phyloP scores from a whole-genome alignment of 768 basidiomycete species.

The Russula ochroleuca region DNA sequence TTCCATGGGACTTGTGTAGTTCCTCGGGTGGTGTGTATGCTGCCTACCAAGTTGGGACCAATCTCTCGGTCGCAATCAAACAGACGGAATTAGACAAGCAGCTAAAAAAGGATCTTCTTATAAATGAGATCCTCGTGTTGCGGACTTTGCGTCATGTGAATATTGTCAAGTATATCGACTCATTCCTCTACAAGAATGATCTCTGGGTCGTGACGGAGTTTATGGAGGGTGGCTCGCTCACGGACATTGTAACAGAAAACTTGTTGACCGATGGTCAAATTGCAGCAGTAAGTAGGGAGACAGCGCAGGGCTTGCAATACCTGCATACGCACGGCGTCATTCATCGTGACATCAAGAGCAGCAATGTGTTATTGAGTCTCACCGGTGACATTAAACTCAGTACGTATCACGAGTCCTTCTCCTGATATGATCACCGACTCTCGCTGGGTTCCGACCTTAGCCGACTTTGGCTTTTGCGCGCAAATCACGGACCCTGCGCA shows the following conservation, averaged over 20 bases:
- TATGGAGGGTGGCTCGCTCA: conserved; percentile 94
- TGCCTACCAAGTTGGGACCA: conserved; percentile 94
- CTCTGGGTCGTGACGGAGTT: conserved; percentile 99
- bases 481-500: conserved; percentile 82
- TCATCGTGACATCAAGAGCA: conserved; percentile 98
- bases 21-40: conserved; percentile 98
- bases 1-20: conserved; percentile 38
- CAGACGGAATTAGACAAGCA: conserved; percentile 99
- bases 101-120: conserved; percentile 98
- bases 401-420: conserved; percentile 45
- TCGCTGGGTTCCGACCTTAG: no score
- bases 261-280: conserved; percentile 99
- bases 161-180: conserved; percentile 99
- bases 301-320: conserved; percentile 88
- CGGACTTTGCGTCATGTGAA: conserved; percentile 95
- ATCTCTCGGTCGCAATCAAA: conserved; percentile 94
- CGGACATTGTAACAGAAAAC: conserved; percentile 93
- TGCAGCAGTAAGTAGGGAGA: conserved; percentile 92
- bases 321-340: conserved; percentile 95
- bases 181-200: conserved; percentile 96
- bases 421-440: not conserved
- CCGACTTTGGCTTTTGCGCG: conserved; percentile 98
- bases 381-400: conserved; percentile 97
- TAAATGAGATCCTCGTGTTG: conserved; percentile 99
- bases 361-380: conserved; percentile 91